Evolutionary conservation across 164 flowering plant genomes (phyloP).

Genomic region (Macadamia tetraphylla): DNA sequence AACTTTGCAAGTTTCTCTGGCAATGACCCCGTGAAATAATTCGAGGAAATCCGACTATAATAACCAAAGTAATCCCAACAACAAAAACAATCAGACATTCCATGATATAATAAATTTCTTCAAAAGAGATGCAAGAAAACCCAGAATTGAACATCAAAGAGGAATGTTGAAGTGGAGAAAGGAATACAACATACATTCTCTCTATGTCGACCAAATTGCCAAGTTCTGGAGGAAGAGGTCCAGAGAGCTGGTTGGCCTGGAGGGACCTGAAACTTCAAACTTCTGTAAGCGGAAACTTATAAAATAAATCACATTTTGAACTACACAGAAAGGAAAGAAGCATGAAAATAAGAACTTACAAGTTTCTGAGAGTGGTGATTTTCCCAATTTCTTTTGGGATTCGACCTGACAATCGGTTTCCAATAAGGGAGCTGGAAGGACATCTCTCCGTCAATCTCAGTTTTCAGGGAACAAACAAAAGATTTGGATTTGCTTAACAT

Average conservation of each 20-base stretch:
- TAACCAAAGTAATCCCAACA: neutral
- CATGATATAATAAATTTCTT: neutral
- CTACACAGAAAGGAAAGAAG: neutral
- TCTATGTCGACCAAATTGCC: conserved; percentile 25
- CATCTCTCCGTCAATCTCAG: no score
- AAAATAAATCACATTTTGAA: neutral
- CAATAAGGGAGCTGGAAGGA: no score
- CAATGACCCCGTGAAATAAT: neutral
- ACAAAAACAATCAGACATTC: neutral
- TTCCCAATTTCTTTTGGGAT: no score
- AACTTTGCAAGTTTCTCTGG: neutral
- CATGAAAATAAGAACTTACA: neutral
- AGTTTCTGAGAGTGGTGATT: neutral
- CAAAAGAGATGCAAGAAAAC: neutral
- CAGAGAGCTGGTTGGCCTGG: conserved; percentile 15
- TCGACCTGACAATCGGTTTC: no score
- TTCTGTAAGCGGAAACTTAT: neutral
- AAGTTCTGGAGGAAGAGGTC: conserved; percentile 35
- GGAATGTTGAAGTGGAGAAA: neutral
- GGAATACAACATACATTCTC: conserved; percentile 10
- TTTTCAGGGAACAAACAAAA: no score
- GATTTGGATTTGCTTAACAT: no score
- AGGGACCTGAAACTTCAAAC: neutral
- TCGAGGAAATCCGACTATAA: neutral
- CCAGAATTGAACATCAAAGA: neutral